Evolutionary conservation across 2,329 filamentous ascomycete species (phyloP), one percentile per base, ranked within the genome.

Genomic region (Pleomassaria siparia): DNA sequence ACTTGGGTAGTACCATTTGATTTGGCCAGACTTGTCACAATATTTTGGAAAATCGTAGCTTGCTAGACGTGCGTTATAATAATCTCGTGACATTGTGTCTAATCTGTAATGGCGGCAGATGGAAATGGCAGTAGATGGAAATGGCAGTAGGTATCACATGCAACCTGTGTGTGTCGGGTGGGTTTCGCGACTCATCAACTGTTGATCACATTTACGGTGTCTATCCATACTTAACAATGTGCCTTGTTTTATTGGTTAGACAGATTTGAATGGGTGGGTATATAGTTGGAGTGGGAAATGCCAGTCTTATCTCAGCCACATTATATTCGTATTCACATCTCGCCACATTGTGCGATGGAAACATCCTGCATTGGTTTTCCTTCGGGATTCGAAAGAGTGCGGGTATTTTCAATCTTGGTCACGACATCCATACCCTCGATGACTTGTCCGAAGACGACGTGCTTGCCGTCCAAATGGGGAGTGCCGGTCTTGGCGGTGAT

Each of bases 401-500:
- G 87, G 25, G 89, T 94, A 52, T 88, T 86, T 77, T 97, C 92
- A 73, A 99, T 87, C 83, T 95, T 97, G 58, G 79, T 81, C 35
- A 97, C 88, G 5, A 96, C 84, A 50, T 96, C 90, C 82, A 96
- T 87, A 29, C 92, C 91, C 32, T 91, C 88, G 36, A 90, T 78
- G 1, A 97, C 92, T 69, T 88, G 86, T 42, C 94, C 94, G 62
- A 97, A 97, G 15, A 97, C 91, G 47, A 96, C 91, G 70, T 99
- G 94, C 74, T 97, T 97, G 65, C 82, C 83, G 72, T 97, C 88
- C 21, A 99, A 76, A 67, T 95, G 95, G 1, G 90, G 89, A 0
- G 92, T 94, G 4, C 88, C 80, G 20, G 51, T 56, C 42, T 58
- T 56, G 2, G 87, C 87, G 0, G 89, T 94, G 2, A 91, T 96